Base-by-base conservation (phyloP, 306 rosid genomes). In the Luffa acutangula region DNA sequence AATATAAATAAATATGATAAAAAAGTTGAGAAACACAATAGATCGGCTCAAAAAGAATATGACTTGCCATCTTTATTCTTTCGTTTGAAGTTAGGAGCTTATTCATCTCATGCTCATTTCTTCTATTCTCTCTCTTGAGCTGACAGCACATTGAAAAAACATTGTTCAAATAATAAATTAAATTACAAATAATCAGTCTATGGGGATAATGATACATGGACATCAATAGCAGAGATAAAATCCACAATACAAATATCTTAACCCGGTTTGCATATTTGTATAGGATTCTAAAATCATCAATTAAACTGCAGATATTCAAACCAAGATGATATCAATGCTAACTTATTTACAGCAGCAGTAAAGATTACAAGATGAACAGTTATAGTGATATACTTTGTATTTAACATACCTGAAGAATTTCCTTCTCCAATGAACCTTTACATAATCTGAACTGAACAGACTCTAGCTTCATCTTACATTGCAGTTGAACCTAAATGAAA, bases 91-190 rank as follows among this genome's bases (percentile, higher is more conserved):
- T 88, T 81, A 85, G 81, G 71, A 93, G 84, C 86, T 87, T 90
- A 15, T 78, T 88, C 82, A 83, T 75, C 89, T 89, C 91, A 83
- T 84, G 78, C 54, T 80, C 88, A 77, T 83, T 85, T 84, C 81
- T 90, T 85, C 97, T 89, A 41, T 82, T 73, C 59, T 90, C 97
- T 84, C 92, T 90, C 88, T 88, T 91, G 79, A 93, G 96, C 99
- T 96, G 89, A 78, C 46, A 78, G 80, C 71, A 78, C 83, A 87
- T 57, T 34, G 73, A 77, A 80, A 25, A 34, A 39, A 76, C 49
- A 72, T 3, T 66, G 42, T 60, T 54, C 80, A 43, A 70, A 74
- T 1, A 37, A 71, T 76, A 75, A 85, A 25, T 46, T 49, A 17
- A 37, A 18, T n/a, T 20, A 41, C 80, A 41, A 20, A 39, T 39